Percentiles rank a stretch among this genome's conserved stretches.
Conservation (phyloP, 1,139 yeast species). For the Torulaspora pretoriensis region DNA sequence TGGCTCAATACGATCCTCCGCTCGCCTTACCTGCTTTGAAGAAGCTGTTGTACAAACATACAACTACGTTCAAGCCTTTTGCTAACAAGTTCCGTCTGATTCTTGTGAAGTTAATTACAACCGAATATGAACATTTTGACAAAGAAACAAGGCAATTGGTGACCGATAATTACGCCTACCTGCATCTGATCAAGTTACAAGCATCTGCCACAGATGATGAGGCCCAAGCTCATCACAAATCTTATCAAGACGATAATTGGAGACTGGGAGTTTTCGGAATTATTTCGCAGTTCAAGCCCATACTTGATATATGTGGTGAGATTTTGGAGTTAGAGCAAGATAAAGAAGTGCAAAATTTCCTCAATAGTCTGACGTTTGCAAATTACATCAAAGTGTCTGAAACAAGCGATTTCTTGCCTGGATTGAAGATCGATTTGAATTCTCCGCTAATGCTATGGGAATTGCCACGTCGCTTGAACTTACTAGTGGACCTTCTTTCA, state of each 20-base stretch:
- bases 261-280: constrained; percentile 39
- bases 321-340: constrained; percentile 57
- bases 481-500: constrained; percentile 44
- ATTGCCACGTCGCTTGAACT: constrained; percentile 48
- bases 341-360: constrained; percentile 40
- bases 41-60: constrained; percentile 51
- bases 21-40: constrained; percentile 48
- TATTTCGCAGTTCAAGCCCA: constrained; percentile 49
- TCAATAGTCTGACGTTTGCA: constrained; percentile 38
- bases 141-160: constrained; percentile 41
- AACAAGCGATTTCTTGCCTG: constrained; percentile 39
- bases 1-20: constrained; percentile 38
- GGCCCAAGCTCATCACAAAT: constrained; percentile 33
- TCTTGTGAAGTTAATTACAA: constrained; percentile 40
- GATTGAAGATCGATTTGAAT: constrained; percentile 55
- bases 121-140: constrained; percentile 40
- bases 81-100: constrained; percentile 55
- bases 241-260: constrained; percentile 47
- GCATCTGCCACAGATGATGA: constrained; percentile 40
- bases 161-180: constrained; percentile 52
- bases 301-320: constrained; percentile 51
- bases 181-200: constrained; percentile 58
- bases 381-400: constrained; percentile 21
- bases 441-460: constrained; percentile 48
- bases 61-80: constrained; percentile 80